Evolutionary conservation across 495 filamentous ascomycete species (phyloP).

Genomic region (Coniosporium apollinis): DNA sequence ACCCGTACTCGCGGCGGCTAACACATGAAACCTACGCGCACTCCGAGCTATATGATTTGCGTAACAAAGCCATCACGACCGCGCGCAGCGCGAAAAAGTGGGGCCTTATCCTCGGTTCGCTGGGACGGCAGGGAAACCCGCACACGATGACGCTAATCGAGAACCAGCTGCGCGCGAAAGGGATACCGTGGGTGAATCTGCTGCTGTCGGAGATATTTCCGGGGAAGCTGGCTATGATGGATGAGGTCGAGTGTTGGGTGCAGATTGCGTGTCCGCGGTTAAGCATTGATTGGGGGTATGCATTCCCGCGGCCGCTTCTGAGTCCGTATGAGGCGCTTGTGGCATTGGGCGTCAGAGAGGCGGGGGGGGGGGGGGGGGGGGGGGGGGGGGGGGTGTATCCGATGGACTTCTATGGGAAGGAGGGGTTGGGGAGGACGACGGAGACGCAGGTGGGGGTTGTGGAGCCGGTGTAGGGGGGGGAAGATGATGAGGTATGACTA

Average conservation of each 20-base stretch:
- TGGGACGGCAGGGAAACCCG: constrained; percentile 90
- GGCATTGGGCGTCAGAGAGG: constrained; percentile 54
- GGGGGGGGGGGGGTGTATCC: constrained; percentile 46
- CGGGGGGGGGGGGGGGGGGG: constrained; percentile 41
- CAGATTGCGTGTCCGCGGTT: constrained; percentile 89
- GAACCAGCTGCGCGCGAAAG: constrained; percentile 43
- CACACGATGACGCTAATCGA: constrained; percentile 82
- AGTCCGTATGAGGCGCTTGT: constrained; percentile 93
- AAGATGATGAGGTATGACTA: no score
- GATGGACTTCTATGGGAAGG: constrained; percentile 95
- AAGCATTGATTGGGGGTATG: constrained; percentile 98
- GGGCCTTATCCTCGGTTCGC: constrained; percentile 83
- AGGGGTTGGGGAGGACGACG: constrained; percentile 69
- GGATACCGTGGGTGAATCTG: constrained; percentile 65
- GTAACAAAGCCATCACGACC: constrained; percentile 54
- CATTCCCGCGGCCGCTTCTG: constrained; percentile 71
- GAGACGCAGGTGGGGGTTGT: no score
- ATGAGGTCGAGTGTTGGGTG: constrained; percentile 90
- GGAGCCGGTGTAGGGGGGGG: no score
- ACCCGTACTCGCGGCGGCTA: constrained; percentile 83
- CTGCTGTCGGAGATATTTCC: constrained; percentile 91
- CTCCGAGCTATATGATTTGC: constrained; percentile 68
- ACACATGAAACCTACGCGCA: constrained; percentile 84
- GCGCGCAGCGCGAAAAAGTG: constrained; percentile 69
- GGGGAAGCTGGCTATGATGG: constrained; percentile 80